phyloP scores from a whole-genome alignment of 768 basidiomycete species.

The Pleurotus ostreatus region DNA sequence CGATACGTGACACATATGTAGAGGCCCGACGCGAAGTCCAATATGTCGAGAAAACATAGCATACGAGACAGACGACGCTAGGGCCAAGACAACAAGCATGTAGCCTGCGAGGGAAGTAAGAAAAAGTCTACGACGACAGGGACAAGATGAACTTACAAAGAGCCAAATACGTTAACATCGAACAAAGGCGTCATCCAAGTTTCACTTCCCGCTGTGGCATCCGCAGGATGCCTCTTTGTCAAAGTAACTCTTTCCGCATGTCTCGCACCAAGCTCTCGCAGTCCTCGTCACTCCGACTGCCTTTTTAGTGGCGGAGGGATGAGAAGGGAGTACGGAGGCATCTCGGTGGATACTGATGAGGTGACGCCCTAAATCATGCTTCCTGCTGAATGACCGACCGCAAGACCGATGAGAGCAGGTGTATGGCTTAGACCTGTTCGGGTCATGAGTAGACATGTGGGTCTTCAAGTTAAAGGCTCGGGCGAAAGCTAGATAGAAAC shows the following conservation, averaged over 20 bases:
- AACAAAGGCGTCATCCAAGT: neutral
- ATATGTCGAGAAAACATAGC: constrained; percentile 15
- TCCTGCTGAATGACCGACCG: constrained; percentile 87
- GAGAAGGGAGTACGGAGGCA: constrained; percentile 44
- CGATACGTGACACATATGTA: constrained; percentile 61
- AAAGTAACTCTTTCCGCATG: constrained; percentile 67
- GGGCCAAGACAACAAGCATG: too few relatives aligned
- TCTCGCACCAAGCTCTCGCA: constrained; percentile 65
- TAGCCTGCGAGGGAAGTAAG: too few relatives aligned
- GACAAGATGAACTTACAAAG: constrained; percentile 11
- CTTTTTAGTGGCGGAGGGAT: constrained; percentile 37
- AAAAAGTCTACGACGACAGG: too few relatives aligned
- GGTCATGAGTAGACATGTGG: constrained; percentile 93
- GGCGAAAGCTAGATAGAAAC: constrained; percentile 65
- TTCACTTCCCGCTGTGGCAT: constrained; percentile 65
- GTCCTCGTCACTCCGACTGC: constrained; percentile 70
- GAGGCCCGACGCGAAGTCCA: constrained; percentile 34
- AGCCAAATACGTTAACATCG: neutral
- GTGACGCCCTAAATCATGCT: constrained; percentile 92
- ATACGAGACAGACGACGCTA: constrained; percentile 2
- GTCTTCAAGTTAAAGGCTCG: constrained; percentile 95
- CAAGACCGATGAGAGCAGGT: constrained; percentile 84
- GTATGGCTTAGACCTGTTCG: constrained; percentile 85
- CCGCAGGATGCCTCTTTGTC: constrained; percentile 52
- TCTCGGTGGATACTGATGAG: constrained; percentile 81